A percentile compares a stretch with the other conserved stretches of the same genome.
phyloP scores from a whole-genome alignment of 192 early-diverging fungal genomes.

The Backusella tarrabulga region DNA sequence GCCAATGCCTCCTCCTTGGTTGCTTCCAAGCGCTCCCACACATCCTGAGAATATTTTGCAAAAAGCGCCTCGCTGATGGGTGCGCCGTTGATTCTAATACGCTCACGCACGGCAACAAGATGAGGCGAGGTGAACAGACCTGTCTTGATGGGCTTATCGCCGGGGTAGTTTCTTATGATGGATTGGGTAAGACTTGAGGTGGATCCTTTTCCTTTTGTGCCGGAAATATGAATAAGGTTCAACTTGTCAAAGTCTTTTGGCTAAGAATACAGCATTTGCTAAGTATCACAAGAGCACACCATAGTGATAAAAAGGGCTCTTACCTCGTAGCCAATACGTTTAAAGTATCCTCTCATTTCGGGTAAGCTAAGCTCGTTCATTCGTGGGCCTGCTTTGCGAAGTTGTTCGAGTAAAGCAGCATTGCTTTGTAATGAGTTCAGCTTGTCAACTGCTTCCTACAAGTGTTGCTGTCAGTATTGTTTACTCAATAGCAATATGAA shows the following conservation, averaged over 20 bases:
- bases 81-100: constrained; percentile 89
- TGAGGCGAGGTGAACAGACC: constrained; percentile 96
- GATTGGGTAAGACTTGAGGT: constrained; percentile 82
- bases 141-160: constrained; percentile 37
- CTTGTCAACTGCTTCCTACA: constrained; percentile 71
- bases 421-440: constrained; percentile 90
- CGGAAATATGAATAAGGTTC: constrained; percentile 78
- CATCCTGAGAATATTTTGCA: constrained; percentile 85
- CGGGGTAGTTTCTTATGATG: constrained; percentile 56
- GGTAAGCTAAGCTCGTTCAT: constrained; percentile 61
- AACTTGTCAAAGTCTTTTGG: constrained; percentile 70
- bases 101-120: constrained; percentile 86
- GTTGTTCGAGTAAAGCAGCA: constrained; percentile 66
- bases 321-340: constrained; percentile 75
- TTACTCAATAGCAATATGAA: background rate
- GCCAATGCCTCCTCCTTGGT: constrained; percentile 42
- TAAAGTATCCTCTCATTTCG: constrained; percentile 65
- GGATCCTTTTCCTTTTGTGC: constrained; percentile 88
- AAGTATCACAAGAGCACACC: constrained; percentile 2
- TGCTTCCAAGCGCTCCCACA: constrained; percentile 71
- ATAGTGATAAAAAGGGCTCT: constrained; percentile 11
- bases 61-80: constrained; percentile 75
- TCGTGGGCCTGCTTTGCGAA: constrained; percentile 64
- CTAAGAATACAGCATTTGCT: constrained; percentile 24
- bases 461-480: background rate